Evolutionary conservation across 1,139 yeast species (phyloP).

Genomic region (Debaryomycetaceae sp.): DNA sequence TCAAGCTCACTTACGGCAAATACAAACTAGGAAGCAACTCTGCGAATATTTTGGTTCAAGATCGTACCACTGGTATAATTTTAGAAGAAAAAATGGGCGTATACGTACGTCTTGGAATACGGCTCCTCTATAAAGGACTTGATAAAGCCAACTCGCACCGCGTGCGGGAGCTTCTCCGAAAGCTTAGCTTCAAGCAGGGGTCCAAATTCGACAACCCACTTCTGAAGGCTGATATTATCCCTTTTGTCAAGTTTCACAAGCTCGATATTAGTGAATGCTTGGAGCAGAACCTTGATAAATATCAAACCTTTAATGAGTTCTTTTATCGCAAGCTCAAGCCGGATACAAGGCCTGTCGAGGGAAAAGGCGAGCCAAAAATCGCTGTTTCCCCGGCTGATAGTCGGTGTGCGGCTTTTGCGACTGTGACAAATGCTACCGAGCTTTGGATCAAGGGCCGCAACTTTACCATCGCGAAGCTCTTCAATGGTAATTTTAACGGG

Average conservation of each 20-base stretch:
- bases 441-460: slow-evolving; percentile 87
- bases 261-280: slow-evolving; percentile 64
- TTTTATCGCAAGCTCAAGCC: slow-evolving; percentile 72
- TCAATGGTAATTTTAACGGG: slow-evolving; percentile 45
- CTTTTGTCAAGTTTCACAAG: slow-evolving; percentile 75
- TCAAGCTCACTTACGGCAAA: slow-evolving; percentile 81
- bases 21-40: slow-evolving; percentile 82
- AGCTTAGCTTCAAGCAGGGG: slow-evolving; percentile 74
- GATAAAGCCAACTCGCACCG: slow-evolving; percentile 43
- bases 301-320: slow-evolving; percentile 74
- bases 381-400: slow-evolving; percentile 84
- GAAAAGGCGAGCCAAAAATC: slow-evolving; percentile 33
- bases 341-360: slow-evolving; percentile 62
- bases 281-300: slow-evolving; percentile 37
- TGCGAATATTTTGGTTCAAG: slow-evolving; percentile 91
- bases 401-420: slow-evolving; percentile 61
- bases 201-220: slow-evolving; percentile 62
- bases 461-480: slow-evolving; percentile 58
- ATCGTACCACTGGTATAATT: slow-evolving; percentile 75
- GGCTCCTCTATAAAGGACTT: slow-evolving; percentile 71
- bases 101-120: slow-evolving; percentile 77
- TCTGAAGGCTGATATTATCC: slow-evolving; percentile 56
- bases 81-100: slow-evolving; percentile 89
- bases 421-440: slow-evolving; percentile 53
- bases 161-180: slow-evolving; percentile 47